Conservation (phyloP, 257 asterid species). For the Salvia rosmarinus region DNA sequence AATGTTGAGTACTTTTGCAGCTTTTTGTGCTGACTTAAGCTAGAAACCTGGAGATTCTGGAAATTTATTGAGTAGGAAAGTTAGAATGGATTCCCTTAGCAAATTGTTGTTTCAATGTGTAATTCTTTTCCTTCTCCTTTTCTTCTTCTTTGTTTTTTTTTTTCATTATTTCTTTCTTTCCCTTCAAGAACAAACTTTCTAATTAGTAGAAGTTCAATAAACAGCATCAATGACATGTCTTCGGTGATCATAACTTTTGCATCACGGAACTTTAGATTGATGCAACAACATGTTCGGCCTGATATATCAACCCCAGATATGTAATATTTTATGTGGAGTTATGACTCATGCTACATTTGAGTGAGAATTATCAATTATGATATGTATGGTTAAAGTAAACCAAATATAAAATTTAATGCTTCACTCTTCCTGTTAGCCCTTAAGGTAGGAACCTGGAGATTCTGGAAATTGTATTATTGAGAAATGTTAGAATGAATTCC, state of each 20-base stretch:
- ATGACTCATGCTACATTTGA: constrained; percentile 66
- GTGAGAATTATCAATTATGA: not conserved
- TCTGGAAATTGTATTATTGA: not conserved
- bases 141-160: not conserved
- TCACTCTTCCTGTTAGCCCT: constrained; percentile 3
- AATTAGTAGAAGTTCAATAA: constrained; percentile 18
- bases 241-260: constrained; percentile 53
- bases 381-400: not conserved
- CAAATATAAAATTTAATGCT: not conserved
- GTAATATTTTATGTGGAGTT: constrained; percentile 62
- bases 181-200: not conserved
- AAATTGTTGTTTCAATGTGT: not conserved
- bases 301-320: constrained; percentile 63
- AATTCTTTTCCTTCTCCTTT: not conserved
- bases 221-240: constrained; percentile 50
- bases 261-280: constrained; percentile 47
- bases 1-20: not conserved
- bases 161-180: not conserved
- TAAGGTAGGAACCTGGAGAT: constrained; percentile 1
- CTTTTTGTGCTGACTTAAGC: not conserved
- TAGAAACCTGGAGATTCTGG: constrained; percentile 11
- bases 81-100: not conserved
- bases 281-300: constrained; percentile 57
- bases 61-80: not conserved
- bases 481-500: not conserved